Base-by-base conservation (phyloP, 106 monocot genomes). In the Platanthera guangdongensis region DNA sequence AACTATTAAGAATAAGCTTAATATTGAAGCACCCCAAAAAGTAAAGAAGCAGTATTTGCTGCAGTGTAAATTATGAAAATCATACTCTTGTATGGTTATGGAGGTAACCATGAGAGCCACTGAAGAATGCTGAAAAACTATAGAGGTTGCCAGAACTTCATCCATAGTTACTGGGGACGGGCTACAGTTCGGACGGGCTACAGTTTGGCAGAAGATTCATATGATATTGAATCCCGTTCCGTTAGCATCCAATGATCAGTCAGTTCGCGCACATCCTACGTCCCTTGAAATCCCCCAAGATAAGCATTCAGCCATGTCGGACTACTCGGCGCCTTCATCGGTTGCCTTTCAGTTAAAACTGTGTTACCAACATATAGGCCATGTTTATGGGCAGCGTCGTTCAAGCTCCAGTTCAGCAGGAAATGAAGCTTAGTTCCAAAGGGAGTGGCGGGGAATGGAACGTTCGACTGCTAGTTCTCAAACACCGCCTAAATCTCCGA, bases 31-130 rank as follows among this genome's bases (percentile, higher is more conserved):
- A 65, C 12, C 3, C 39, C 65, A 10, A 32, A 32, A 65, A 60
- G 59, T 60, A 30, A 30, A 65, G 30, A 65, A 65, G 28, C 65
- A 65, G 32, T 11, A 65, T 65, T 65, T 65, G 52, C 30, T 65
- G 3, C 65, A 65, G 9, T 32, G 18, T 65, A 65, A 65, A 65
- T 9, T 30, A 32, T 25, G 7, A 65, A 65, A 65, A 65, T 65
- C 32, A 30, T 32, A 65, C 65, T 65, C 65, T 30, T 65, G 13
- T 55, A 25, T 30, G 1, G 11, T 65, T 30, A 19, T 4, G 65
- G 65, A 25, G 32, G 10, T 65, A 65, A 30, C 12, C 65, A 65
- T 65, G 32, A 19, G 3, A 65, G 32, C 32, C 32, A 30, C 65
- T 32, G 65, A 65, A 25, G 65, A 32, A 30, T 9, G 65, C 65